Conservation (phyloP, 2,329 filamentous ascomycete species). For the Aureobasidium sp. region DNA sequence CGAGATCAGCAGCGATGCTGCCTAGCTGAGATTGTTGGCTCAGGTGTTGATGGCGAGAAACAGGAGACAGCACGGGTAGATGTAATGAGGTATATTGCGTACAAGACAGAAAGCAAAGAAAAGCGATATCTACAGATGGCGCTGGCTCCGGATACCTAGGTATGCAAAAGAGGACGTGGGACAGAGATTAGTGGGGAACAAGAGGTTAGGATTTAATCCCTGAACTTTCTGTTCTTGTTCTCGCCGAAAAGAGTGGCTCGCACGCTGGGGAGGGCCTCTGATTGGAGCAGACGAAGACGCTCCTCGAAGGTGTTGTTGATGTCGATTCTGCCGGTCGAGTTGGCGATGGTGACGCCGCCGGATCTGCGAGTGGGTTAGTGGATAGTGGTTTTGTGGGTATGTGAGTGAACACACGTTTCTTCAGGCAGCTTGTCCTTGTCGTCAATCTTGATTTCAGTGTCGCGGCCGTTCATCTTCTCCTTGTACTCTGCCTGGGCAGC, state of each 20-base stretch:
- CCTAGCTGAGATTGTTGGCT: neutral
- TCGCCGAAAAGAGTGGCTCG: constrained; percentile 82
- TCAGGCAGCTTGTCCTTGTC: constrained; percentile 73
- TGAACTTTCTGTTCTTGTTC: constrained; percentile 94
- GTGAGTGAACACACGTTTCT: constrained; percentile 59
- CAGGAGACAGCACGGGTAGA: neutral
- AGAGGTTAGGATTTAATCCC: constrained; percentile 53
- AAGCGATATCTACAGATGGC: constrained; percentile 11
- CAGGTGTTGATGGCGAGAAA: neutral
- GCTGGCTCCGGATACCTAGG: constrained; percentile 6
- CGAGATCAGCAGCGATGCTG: neutral
- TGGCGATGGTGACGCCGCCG: constrained; percentile 73
- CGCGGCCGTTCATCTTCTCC: constrained; percentile 58
- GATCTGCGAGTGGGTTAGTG: constrained; percentile 46
- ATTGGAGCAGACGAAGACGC: constrained; percentile 75
- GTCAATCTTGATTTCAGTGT: constrained; percentile 62
- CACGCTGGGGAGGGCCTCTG: constrained; percentile 74
- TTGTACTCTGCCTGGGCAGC: constrained; percentile 77
- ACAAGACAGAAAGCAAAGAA: constrained; percentile 1
- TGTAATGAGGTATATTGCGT: constrained; percentile 13
- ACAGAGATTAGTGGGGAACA: neutral
- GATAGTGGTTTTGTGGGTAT: neutral
- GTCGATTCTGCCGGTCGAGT: constrained; percentile 85
- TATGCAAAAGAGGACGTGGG: constrained; percentile 4
- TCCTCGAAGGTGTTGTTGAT: constrained; percentile 98